phyloP scores from a whole-genome alignment of 306 rosid species.

The Albizia julibrissin region DNA sequence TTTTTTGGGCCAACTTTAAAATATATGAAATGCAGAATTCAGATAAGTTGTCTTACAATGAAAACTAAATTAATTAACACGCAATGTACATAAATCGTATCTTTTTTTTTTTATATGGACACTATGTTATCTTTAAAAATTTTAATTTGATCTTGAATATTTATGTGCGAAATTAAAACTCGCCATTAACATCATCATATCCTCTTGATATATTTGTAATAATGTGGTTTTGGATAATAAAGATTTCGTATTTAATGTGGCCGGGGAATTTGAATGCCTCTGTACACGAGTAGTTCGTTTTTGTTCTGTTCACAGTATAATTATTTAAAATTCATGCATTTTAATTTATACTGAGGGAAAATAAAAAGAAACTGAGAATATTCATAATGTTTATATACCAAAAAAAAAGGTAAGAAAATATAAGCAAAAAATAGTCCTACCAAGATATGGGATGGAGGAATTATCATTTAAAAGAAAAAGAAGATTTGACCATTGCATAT shows the following conservation, averaged over 20 bases:
- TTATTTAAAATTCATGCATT: not conserved
- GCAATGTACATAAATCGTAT: not conserved
- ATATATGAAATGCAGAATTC: not conserved
- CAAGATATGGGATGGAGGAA: not conserved
- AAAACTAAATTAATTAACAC: not conserved
- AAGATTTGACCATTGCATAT: not conserved
- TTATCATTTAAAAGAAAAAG: not conserved
- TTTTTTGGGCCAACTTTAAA: too few relatives aligned
- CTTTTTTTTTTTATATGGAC: too few relatives aligned
- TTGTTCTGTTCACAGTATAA: not conserved
- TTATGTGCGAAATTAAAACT: not conserved
- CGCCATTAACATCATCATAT: not conserved
- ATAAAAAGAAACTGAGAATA: not conserved
- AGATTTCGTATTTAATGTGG: constrained; percentile 12
- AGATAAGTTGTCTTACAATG: not conserved
- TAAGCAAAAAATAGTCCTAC: not conserved
- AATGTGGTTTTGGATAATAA: constrained; percentile 11
- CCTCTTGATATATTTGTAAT: constrained; percentile 11
- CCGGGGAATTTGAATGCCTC: constrained; percentile 16
- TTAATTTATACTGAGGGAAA: not conserved
- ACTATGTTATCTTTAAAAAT: not conserved
- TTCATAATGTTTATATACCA: not conserved
- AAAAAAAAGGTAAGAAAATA: not conserved
- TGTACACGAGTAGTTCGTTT: not conserved
- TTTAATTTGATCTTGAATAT: not conserved